Base-by-base conservation (phyloP, 2,329 filamentous ascomycete genomes). In the Ophiostoma sp. region DNA sequence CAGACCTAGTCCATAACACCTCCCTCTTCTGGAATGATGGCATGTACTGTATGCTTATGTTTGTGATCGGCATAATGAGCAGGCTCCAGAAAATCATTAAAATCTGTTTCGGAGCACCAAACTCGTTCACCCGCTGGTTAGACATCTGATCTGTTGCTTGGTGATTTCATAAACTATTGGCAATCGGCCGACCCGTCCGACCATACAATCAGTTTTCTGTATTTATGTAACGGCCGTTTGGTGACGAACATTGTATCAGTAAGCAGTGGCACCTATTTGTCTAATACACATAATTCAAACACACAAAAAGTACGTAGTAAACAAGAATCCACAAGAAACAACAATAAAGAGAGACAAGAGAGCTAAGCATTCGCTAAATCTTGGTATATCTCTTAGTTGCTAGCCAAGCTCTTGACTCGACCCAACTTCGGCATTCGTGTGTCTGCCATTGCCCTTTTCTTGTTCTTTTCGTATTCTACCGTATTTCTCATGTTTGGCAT, bases 51-150 rank as follows among this genome's bases (percentile, higher is more conserved):
- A 27, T 45, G 42, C 42, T 45, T 41, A 16, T 40, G 58, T n/a
- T 62, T 62, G 58, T 40, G 58, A 62, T 62, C 58, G 38, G 58
- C 58, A 42, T 40, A 40, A 62, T n/a, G 58, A 16, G 38, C 38
- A 62, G n/a, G 58, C 49, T 27, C n/a, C n/a, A 55, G 49, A n/a
- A 41, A 40, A 38, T n/a, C 55, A 2, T 36, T 38, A 12, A 7
- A 41, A 16, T 42, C 5, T 36, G 58, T 62, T 62, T 62, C 60
- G 60, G 55, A 44, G 60, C 40, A 44, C 42, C 60, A 63, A 63
- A 63, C 60, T 40, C 16, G 60, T 9, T 42, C 60, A 42, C 5
- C 60, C 40, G 16, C 16, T 16, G 38, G 40, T 27, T 18, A 6
- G 40, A 44, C 3, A 42, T 4, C 12, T 12, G 40, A 42, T 42